A percentile compares a stretch with the other conserved stretches of the same genome.
Evolutionary conservation across 2,329 filamentous ascomycete species (phyloP).

Genomic region (Coniochaeta sp.): DNA sequence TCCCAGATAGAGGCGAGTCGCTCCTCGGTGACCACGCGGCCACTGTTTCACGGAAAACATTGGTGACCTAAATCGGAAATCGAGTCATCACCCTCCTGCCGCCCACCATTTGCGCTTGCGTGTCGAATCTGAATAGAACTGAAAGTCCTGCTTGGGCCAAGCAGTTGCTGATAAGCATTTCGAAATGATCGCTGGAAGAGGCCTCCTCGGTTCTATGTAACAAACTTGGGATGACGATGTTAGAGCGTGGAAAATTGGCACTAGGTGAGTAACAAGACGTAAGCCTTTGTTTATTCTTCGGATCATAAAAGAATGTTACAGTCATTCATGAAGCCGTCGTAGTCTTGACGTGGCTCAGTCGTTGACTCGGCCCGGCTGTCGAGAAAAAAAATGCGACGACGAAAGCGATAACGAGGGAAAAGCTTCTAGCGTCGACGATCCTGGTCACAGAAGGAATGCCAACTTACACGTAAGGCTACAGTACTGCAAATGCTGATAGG

Average conservation of each 20-base stretch:
- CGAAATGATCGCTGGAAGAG: neutral
- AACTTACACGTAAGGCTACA: no score
- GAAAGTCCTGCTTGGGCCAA: neutral
- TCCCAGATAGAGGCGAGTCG: neutral
- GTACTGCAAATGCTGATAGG: no score
- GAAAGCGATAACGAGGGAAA: neutral
- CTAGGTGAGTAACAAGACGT: neutral
- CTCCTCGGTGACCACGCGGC: neutral
- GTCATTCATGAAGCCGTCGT: neutral
- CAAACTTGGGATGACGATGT: neutral
- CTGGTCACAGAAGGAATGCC: no score
- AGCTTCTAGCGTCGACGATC: neutral
- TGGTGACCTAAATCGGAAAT: neutral
- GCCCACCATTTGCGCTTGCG: neutral
- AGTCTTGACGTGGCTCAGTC: neutral
- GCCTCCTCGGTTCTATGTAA: neutral
- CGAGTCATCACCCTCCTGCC: neutral
- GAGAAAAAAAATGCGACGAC: neutral
- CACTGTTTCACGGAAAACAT: neutral
- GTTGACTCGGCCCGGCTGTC: neutral
- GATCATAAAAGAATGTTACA: neutral
- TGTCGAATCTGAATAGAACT: neutral
- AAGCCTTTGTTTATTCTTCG: neutral
- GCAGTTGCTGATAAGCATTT: neutral
- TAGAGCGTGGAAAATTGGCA: neutral